Percentiles rank a stretch among this genome's conserved stretches.
Evolutionary conservation across 2,329 filamentous ascomycete species (phyloP).

Genomic region (Pseudocercospora macadamiae): DNA sequence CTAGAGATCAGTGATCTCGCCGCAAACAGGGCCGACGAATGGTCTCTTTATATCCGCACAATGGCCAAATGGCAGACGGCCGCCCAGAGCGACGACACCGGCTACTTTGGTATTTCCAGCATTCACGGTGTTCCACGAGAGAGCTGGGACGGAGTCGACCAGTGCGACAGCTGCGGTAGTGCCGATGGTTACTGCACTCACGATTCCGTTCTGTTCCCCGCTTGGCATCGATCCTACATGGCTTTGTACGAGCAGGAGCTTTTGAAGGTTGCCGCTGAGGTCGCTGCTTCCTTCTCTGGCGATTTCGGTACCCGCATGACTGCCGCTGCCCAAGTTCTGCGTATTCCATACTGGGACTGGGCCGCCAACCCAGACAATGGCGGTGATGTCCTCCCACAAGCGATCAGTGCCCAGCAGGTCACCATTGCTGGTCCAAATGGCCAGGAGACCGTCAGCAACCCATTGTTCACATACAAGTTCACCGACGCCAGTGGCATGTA

Average conservation of each 20-base stretch:
- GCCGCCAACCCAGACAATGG: constrained; percentile 26
- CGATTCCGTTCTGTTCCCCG: constrained; percentile 39
- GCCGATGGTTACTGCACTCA: constrained; percentile 41
- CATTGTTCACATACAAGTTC: constrained; percentile 32
- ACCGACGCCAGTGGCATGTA: constrained; percentile 24
- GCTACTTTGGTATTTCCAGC: constrained; percentile 23
- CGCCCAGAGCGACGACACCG: constrained; percentile 11
- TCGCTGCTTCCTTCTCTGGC: constrained; percentile 32
- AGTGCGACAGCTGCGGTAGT: constrained; percentile 32
- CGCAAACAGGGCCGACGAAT: constrained; percentile 23
- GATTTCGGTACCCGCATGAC: constrained; percentile 29
- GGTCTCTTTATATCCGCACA: constrained; percentile 27
- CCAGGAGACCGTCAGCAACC: constrained; percentile 33
- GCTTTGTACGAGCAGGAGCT: constrained; percentile 41
- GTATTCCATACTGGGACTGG: constrained; percentile 37
- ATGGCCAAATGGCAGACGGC: constrained; percentile 21
- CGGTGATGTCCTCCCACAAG: constrained; percentile 28
- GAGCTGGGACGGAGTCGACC: constrained; percentile 34
- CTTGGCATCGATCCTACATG: constrained; percentile 39
- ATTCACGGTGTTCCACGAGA: constrained; percentile 38
- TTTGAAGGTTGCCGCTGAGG: constrained; percentile 31
- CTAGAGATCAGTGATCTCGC: constrained; percentile 27
- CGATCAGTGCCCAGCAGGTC: constrained; percentile 30
- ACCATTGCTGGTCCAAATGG: constrained; percentile 33
- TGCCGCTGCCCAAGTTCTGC: constrained; percentile 31